Base-by-base conservation (phyloP, 495 filamentous ascomycete species). In the Neurospora tetrasperma region DNA sequence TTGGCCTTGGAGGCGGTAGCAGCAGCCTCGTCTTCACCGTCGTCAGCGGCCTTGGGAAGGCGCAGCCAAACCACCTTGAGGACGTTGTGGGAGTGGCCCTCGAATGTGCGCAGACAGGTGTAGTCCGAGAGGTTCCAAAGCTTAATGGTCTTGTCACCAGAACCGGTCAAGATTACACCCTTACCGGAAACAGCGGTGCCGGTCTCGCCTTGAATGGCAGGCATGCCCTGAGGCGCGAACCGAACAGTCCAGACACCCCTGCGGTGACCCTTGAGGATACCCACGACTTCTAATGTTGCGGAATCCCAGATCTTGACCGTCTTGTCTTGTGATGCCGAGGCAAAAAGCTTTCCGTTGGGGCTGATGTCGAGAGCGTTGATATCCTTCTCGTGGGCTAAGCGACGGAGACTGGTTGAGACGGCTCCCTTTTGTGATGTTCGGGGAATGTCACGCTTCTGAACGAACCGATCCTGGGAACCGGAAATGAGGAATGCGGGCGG, bases 361-460 rank as follows among this genome's bases (percentile, higher is more conserved):
- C 91, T 91, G 42, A 94, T 85, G 72, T 96, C 93, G 20, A 99
- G 84, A 5, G 96, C 93, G 75, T 99, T 99, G 83, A 99, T 99
- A 75, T 99, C 96, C 76, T 98, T 99, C 73, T 99, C 96, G 80
- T 99, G 96, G 3, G 96, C 96, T 82, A 97, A 93, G 42, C 94
- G 88, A 6, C 95, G 97, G 76, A 93, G 96, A 18, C 87, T 76
- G 8, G 93, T 70, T 3, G 76, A 74, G 12, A 90, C 76, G 88
- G 86, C 46, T 81, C 76, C 20, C 78, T 76, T 72, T 85, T 83
- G 66, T 82, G 80, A 71, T 44, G 82, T 62, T 78, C 82, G 74
- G 76, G 82, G 87, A 68, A 93, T 88, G 71, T 94, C 90, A 90
- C 96, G 97, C 72, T 90, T 89, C 82, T 99, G 98, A 74, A 99